phyloP scores from a whole-genome alignment of 176 grass and related monocot genomes.

The Pharus latifolius region DNA sequence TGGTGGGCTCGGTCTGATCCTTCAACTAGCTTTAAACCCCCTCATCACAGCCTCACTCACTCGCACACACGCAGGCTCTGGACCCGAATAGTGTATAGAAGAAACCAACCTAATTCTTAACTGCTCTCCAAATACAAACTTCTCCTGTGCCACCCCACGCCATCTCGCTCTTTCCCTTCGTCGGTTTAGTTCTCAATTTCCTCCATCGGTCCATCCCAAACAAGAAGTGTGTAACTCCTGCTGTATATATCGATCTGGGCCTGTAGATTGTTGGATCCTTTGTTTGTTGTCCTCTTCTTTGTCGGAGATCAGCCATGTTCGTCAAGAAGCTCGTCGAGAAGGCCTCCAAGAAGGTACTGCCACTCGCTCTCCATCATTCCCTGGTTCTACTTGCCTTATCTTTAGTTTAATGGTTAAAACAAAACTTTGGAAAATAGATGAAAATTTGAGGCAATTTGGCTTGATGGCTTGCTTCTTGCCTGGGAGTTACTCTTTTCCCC shows the following conservation, averaged over 20 bases:
- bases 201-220: neutral
- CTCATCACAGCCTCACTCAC: neutral
- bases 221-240: neutral
- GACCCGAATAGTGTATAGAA: neutral
- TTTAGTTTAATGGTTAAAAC: too few species aligned
- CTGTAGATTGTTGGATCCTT: neutral
- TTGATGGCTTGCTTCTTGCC: neutral
- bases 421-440: too few species aligned
- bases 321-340: constrained; percentile 74
- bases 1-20: neutral
- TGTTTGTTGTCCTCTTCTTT: neutral
- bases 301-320: constrained; percentile 46
- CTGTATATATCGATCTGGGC: neutral
- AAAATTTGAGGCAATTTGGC: too few species aligned
- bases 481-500: neutral
- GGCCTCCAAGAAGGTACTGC: constrained; percentile 68
- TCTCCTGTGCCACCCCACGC: neutral
- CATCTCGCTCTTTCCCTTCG: neutral
- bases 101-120: constrained; percentile 23
- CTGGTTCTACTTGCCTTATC: neutral
- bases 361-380: neutral
- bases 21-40: neutral
- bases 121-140: neutral
- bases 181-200: constrained; percentile 10
- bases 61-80: neutral